phyloP scores from a whole-genome alignment of 1,139 yeast species.

The Yamadazyma sp. region DNA sequence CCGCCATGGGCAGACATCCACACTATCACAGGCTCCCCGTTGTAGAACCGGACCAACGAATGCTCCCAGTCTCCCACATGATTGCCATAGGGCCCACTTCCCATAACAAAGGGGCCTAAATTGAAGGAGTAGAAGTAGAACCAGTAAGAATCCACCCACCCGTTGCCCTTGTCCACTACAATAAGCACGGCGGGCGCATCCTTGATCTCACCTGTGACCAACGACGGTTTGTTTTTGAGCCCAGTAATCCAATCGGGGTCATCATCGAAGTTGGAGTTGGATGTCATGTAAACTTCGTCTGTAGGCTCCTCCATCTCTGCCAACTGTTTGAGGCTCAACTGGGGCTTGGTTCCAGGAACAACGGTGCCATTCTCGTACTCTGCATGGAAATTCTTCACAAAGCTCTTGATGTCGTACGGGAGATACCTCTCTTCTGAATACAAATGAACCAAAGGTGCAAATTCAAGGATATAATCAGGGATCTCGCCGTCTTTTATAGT shows the following conservation, averaged over 20 bases:
- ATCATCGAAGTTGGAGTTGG: constrained; percentile 66
- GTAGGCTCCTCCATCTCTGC: constrained; percentile 27
- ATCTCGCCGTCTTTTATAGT: constrained; percentile 54
- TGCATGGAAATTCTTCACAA: constrained; percentile 61
- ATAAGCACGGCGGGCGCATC: constrained; percentile 81
- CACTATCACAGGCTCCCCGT: constrained; percentile 81
- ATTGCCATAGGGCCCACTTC: constrained; percentile 94
- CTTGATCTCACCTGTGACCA: constrained; percentile 66
- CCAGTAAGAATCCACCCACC: constrained; percentile 94
- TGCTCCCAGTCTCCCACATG: constrained; percentile 99
- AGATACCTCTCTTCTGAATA: constrained; percentile 86
- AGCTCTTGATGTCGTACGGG: constrained; percentile 79
- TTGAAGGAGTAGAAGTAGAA: constrained; percentile 93
- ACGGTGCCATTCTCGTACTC: constrained; percentile 48
- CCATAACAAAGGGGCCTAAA: constrained; percentile 96
- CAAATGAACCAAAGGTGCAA: constrained; percentile 79
- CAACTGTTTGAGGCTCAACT: constrained; percentile 40
- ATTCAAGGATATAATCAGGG: constrained; percentile 72
- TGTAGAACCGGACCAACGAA: constrained; percentile 76
- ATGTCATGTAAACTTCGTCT: constrained; percentile 51
- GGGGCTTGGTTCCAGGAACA: constrained; percentile 36
- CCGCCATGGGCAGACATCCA: constrained; percentile 99
- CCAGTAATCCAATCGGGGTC: constrained; percentile 93
- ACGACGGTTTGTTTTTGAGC: constrained; percentile 59
- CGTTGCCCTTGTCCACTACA: constrained; percentile 89